Base-by-base conservation (phyloP, 305 asterid species). In the Rubia tinctorum region DNA sequence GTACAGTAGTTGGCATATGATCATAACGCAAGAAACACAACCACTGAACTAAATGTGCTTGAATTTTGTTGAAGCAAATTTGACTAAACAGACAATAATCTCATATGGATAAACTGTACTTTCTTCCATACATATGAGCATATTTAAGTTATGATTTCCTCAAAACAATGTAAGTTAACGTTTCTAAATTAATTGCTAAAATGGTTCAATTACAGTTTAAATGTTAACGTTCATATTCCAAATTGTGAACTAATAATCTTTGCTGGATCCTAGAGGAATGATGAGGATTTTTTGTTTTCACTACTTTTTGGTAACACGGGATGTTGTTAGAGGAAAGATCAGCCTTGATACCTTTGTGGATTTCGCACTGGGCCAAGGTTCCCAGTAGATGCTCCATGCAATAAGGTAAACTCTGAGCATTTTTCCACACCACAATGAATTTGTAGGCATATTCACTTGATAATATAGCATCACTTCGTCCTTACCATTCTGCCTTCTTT, bases 321-420 rank as follows among this genome's bases (percentile, higher is more conserved):
- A 65, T 65, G 69, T 49, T 10, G 49, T 65, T 10, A 65, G 69
- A 11, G 39, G 69, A 65, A 65, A 65, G 44, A 65, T 65, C 47
- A 65, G 69, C 51, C 69, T 65, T 65, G 69, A 65, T 59, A n/a
- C n/a, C n/a, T n/a, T n/a, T n/a, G n/a, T n/a, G n/a, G n/a, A n/a
- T n/a, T n/a, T n/a, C n/a, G n/a, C 59, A 23, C 8, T 68, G 13
- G 40, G 39, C 7, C 58, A 22, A 43, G 58, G 71, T 51, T 51
- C 58, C 58, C 58, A 95, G 73, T 95, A 97, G 99, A 92, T 95
- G 42, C 98, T 97, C 60, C 98, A 95, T 74, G 99, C 90, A 82
- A 90, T 95, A 81, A 86, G 99, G 99, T 94, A 80, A 80, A 62
- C 66, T n/a, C 68, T 43, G 47, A 64, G 49, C 59, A n/a, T 62